Conservation (phyloP, 306 rosid genomes). For the Mimosa pudica region DNA sequence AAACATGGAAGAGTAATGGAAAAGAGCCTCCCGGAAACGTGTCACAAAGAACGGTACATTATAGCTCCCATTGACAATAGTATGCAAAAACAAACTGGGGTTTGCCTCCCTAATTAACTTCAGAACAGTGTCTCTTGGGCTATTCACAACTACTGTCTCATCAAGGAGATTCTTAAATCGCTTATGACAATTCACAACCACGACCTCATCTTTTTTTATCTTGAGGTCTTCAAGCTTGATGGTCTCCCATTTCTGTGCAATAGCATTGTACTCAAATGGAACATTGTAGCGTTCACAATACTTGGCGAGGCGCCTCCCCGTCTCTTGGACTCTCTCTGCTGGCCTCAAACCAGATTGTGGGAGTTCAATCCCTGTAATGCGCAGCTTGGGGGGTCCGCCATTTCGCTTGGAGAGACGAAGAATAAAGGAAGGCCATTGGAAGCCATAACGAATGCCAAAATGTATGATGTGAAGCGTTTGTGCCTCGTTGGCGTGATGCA, state of each 20-base stretch:
- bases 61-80: slow-evolving; percentile 51
- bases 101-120: slow-evolving; percentile 54
- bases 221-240: slow-evolving; percentile 58
- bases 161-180: slow-evolving; percentile 56
- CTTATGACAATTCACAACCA: slow-evolving; percentile 51
- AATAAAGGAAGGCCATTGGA: slow-evolving; percentile 72
- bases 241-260: slow-evolving; percentile 62
- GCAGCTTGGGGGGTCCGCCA: slow-evolving; percentile 67
- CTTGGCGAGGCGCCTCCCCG: slow-evolving; percentile 55
- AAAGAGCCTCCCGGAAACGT: slow-evolving; percentile 68
- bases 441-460: slow-evolving; percentile 72
- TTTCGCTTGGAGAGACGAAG: slow-evolving; percentile 41
- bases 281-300: slow-evolving; percentile 66
- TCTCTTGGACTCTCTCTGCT: slow-evolving; percentile 50
- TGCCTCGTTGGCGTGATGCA: slow-evolving; percentile 27
- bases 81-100: slow-evolving; percentile 55
- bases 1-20: slow-evolving; percentile 56
- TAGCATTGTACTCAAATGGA: slow-evolving; percentile 58
- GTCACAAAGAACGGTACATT: slow-evolving; percentile 63
- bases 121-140: slow-evolving; percentile 60
- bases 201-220: slow-evolving; percentile 44
- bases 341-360: slow-evolving; percentile 66
- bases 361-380: slow-evolving; percentile 70
- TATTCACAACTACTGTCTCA: slow-evolving; percentile 54
- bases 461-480: slow-evolving; percentile 58